Evolutionary conservation across 1,139 yeast genomes (phyloP).

Genomic region (Candida sojae): DNA sequence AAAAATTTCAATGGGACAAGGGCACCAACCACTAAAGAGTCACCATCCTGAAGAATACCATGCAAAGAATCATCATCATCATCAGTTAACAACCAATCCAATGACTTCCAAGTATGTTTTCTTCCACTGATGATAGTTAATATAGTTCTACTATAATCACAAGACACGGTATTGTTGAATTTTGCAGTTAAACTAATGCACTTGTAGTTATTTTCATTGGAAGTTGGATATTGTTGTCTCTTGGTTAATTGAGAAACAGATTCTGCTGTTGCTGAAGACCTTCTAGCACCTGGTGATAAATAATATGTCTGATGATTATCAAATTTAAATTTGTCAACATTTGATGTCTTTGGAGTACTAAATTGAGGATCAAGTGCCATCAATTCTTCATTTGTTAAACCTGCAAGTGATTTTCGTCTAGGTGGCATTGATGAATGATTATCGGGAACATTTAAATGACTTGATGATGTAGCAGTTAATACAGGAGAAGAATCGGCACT

Average conservation of each 20-base stretch:
- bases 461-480: not conserved
- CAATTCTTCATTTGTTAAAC: slow-evolving; percentile 66
- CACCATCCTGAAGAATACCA: slow-evolving; percentile 27
- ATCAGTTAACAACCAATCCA: slow-evolving; percentile 36
- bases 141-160: slow-evolving; percentile 28
- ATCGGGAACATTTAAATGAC: slow-evolving; percentile 3
- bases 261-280: slow-evolving; percentile 7
- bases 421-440: slow-evolving; percentile 9
- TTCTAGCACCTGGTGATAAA: slow-evolving; percentile 24
- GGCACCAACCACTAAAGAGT: slow-evolving; percentile 40
- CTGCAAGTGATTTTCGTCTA: slow-evolving; percentile 58
- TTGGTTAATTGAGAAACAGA: slow-evolving; percentile 10
- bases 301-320: slow-evolving; percentile 42
- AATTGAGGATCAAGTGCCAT: slow-evolving; percentile 62
- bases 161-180: slow-evolving; percentile 31
- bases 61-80: no score
- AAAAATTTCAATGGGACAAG: slow-evolving; percentile 33
- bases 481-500: not conserved
- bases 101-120: slow-evolving; percentile 46
- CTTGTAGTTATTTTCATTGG: slow-evolving; percentile 44
- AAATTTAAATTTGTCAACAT: slow-evolving; percentile 42
- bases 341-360: slow-evolving; percentile 31
- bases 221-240: slow-evolving; percentile 27
- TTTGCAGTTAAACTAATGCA: slow-evolving; percentile 41
- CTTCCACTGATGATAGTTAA: slow-evolving; percentile 43